phyloP scores from a whole-genome alignment of 441 rosid genomes.

The Gossypium laxum region DNA sequence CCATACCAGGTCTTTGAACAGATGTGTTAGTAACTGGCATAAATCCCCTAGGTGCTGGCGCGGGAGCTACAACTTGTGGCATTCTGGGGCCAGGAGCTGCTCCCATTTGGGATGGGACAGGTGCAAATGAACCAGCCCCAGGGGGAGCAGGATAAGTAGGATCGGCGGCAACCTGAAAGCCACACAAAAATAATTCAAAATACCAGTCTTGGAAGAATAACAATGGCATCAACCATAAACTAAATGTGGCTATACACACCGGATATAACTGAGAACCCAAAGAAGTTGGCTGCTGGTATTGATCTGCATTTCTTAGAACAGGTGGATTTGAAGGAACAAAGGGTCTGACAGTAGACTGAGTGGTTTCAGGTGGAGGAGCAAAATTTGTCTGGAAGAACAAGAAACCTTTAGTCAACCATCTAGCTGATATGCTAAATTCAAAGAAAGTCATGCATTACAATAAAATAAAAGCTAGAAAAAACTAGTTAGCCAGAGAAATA shows the following conservation, averaged over 20 bases:
- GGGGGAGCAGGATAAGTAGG: conserved; percentile 52
- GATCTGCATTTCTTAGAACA: conserved; percentile 70
- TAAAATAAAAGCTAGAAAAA: conserved; percentile 1
- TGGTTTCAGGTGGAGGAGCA: conserved; percentile 37
- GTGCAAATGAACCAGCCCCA: conserved; percentile 41
- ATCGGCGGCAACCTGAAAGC: conserved; percentile 46
- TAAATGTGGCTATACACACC: conserved; percentile 35
- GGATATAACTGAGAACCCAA: conserved; percentile 74
- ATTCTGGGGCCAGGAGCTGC: conserved; percentile 45
- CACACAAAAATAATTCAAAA: conserved; percentile 19
- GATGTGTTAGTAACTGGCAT: conserved; percentile 54
- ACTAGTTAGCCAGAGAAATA: not conserved
- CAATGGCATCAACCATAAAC: conserved; percentile 6
- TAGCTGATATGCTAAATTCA: not conserved
- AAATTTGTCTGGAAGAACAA: conserved; percentile 44
- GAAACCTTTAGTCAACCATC: conserved; percentile 9
- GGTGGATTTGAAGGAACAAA: conserved; percentile 80
- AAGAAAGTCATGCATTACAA: not conserved
- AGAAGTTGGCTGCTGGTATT: conserved; percentile 76
- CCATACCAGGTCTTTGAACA: conserved; percentile 59
- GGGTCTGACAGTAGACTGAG: conserved; percentile 56
- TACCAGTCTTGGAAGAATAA: conserved; percentile 15
- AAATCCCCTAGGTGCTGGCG: conserved; percentile 53
- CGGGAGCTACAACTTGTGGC: conserved; percentile 55
- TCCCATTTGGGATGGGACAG: conserved; percentile 43